phyloP scores from a whole-genome alignment of 164 flowering plant species.

The Saururus chinensis region DNA sequence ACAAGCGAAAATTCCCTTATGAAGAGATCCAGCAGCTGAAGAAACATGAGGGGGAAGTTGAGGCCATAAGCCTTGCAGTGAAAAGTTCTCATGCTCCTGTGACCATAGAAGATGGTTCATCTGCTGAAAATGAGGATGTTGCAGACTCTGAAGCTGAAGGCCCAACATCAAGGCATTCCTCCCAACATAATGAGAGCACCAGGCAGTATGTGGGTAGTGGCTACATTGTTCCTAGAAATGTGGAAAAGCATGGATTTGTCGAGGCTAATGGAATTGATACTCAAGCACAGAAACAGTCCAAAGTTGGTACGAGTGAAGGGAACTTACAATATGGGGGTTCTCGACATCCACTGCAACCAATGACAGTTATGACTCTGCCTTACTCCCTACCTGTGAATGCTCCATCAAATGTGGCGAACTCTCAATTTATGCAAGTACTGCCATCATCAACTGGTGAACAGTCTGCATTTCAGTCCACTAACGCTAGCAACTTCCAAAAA shows the following conservation, averaged over 20 bases:
- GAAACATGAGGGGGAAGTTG: conserved; percentile 49
- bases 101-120: conserved; percentile 72
- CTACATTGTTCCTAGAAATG: conserved; percentile 22
- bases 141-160: conserved; percentile 83
- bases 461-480: conserved; percentile 24
- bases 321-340: conserved; percentile 28
- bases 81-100: conserved; percentile 53
- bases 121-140: conserved; percentile 87
- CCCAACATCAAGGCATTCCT: conserved; percentile 43
- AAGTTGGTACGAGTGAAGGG: conserved; percentile 24
- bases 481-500: conserved; percentile 38
- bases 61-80: conserved; percentile 3
- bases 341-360: conserved; percentile 28
- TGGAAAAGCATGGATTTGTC: conserved; percentile 29
- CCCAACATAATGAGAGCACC: conserved; percentile 36
- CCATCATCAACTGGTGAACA: conserved; percentile 37
- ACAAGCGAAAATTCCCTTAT: conserved; percentile 50
- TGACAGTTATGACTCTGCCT: conserved; percentile 23
- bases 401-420: conserved; percentile 20
- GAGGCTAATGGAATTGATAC: conserved; percentile 24
- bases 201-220: conserved; percentile 25
- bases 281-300: conserved; percentile 34
- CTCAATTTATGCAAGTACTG: conserved; percentile 32
- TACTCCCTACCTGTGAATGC: conserved; percentile 34
- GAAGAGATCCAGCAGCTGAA: conserved; percentile 46